These are phyloP conservation scores for Litsea cubeba DNA, from an alignment of 164 flowering plant genomes.

Conservation along the genomic window DNA sequence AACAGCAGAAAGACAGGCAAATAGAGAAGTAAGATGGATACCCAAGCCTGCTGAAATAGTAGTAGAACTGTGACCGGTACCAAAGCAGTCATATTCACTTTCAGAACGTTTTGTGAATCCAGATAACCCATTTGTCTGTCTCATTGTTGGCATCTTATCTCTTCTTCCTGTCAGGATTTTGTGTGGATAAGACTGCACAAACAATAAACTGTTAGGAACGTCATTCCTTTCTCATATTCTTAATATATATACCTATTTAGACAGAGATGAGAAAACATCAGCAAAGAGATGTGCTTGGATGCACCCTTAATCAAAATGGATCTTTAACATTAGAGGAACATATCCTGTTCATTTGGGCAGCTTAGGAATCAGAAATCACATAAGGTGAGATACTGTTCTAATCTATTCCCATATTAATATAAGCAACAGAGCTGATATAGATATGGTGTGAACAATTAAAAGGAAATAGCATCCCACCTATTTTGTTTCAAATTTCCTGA, in stretches of 20 bases:
- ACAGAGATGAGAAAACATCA: neutral
- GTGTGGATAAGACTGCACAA: conserved; percentile 82
- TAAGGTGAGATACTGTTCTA: neutral
- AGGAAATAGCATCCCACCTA: neutral
- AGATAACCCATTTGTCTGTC: conserved; percentile 86
- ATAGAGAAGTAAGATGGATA: conserved; percentile 21
- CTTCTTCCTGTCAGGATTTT: conserved; percentile 94
- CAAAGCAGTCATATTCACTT: conserved; percentile 89
- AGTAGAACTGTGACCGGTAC: conserved; percentile 95
- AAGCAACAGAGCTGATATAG: neutral
- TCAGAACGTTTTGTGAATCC: conserved; percentile 92
- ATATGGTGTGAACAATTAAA: neutral
- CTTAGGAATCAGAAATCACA: neutral
- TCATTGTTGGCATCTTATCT: conserved; percentile 69
- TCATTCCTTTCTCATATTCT: neutral
- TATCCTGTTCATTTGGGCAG: neutral
- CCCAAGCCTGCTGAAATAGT: conserved; percentile 94
- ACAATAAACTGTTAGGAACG: conserved; percentile 2
- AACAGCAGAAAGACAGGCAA: neutral
- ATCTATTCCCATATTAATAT: neutral
- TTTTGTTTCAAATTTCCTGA: neutral
- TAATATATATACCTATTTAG: neutral
- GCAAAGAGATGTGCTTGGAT: neutral
- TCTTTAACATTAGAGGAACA: neutral
- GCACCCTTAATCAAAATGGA: neutral